A percentile compares a stretch with the other conserved stretches of the same genome.
Evolutionary conservation across 2,329 filamentous ascomycete species (phyloP).

Genomic region (Chaetomium sp.): DNA sequence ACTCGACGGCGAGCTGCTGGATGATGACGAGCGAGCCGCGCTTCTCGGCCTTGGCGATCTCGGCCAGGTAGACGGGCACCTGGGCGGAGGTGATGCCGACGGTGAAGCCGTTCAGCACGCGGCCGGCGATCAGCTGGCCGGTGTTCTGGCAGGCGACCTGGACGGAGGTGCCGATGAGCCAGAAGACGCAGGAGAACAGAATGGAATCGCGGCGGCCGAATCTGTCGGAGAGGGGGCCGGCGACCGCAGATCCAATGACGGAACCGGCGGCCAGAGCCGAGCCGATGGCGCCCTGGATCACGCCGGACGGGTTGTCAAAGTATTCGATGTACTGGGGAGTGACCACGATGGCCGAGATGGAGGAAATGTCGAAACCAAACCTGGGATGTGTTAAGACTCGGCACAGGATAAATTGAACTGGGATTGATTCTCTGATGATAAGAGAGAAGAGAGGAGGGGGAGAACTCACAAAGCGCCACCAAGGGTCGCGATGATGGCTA

Average conservation of each 20-base stretch:
- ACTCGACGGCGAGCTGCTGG: conserved; percentile 71
- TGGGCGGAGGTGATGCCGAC: conserved; percentile 63
- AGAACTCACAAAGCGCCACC: conserved; percentile 41
- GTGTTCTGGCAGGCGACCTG: conserved; percentile 53
- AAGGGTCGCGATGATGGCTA: conserved; percentile 45
- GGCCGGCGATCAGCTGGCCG: conserved; percentile 46
- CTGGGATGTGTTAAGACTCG: conserved; percentile 1
- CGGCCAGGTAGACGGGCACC: conserved; percentile 62
- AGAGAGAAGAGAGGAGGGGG: not conserved
- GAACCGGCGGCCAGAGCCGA: conserved; percentile 47
- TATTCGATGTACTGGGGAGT: conserved; percentile 45
- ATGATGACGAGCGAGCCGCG: conserved; percentile 62
- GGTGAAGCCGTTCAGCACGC: conserved; percentile 57
- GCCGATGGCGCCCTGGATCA: conserved; percentile 46
- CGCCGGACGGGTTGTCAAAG: conserved; percentile 41
- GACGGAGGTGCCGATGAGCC: conserved; percentile 53
- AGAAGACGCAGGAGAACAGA: conserved; percentile 41
- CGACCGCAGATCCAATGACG: conserved; percentile 42
- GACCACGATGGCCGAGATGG: conserved; percentile 52
- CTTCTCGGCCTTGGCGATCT: conserved; percentile 51
- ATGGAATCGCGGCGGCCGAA: conserved; percentile 40
- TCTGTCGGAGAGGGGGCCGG: conserved; percentile 44
- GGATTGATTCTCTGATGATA: not conserved
- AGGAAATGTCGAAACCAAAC: conserved; percentile 52
- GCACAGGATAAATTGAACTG: not conserved